Evolutionary conservation across 2,329 filamentous ascomycete genomes (phyloP).

Genomic region (Apiospora arundinis): DNA sequence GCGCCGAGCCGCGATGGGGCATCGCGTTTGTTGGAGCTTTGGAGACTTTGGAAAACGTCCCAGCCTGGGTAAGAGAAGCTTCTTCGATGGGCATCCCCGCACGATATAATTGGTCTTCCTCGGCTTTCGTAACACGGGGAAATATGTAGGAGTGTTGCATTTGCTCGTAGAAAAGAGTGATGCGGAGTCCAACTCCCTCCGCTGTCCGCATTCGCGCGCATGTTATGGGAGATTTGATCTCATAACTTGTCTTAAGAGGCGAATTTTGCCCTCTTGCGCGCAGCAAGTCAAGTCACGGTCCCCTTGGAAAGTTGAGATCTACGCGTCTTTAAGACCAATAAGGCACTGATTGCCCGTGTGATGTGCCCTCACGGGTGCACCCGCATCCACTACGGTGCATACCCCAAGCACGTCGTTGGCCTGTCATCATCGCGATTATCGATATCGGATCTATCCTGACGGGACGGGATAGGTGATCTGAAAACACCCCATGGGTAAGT

Average conservation of each 20-base stretch:
- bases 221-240: not conserved
- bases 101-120: not conserved
- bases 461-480: not conserved
- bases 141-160: not conserved
- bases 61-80: not conserved
- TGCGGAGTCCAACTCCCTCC: not conserved
- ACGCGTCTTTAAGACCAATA: not conserved
- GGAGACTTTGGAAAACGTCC: not conserved
- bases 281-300: not conserved
- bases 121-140: not conserved
- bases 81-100: not conserved
- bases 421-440: not conserved
- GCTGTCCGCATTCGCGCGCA: not conserved
- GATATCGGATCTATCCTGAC: no score
- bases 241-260: not conserved
- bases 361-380: not conserved
- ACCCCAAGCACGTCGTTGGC: not conserved
- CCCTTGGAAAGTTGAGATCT: not conserved
- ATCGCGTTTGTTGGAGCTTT: not conserved
- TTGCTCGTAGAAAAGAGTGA: not conserved
- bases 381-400: not conserved
- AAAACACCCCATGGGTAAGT: not conserved
- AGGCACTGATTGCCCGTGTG: not conserved
- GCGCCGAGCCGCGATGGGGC: not conserved
- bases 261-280: not conserved